Base-by-base conservation (phyloP, 148 eudicot genomes). In the Beta vulgaris region DNA sequence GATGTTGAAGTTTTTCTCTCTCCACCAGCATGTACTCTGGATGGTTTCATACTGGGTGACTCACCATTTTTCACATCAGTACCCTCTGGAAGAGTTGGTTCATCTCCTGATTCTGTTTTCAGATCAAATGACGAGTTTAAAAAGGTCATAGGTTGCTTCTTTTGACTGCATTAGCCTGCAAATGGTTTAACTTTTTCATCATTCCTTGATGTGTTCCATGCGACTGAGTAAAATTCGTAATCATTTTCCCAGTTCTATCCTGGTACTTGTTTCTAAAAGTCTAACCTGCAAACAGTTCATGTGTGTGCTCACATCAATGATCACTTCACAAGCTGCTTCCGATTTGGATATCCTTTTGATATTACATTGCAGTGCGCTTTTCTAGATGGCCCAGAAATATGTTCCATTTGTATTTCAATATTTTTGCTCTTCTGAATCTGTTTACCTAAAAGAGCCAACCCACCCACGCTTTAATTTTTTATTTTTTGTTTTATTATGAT, bases 1-100 rank as follows among this genome's bases (percentile, higher is more conserved):
- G 98, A 95, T 78, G 98, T 95, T 69, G 98, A 95, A 82, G 98
- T 95, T 80, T 95, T 95, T 76, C 97, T 95, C 74, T 90, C 98
- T 72, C 98, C 98, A 39, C 97, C 96, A 69, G 85, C 85, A 26
- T 77, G 86, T 73, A 84, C 91, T 25, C 88, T 95, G 35, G 97
- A 92, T 82, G 97, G 98, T 32, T 85, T 92, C 79, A 87, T 95
- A 90, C 73, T 95, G 51, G 97, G 98, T 6, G 96, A 88, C 76
- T 90, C 98, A 15, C 98, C 98, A 26, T 95, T 95, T 83, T 95
- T 95, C 87, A 95, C 98, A 16, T 95, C 98, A 65, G 98, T 95
- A 57, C 98, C 98, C 74, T 95, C 98, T 37, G 98, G 98, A 86
- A 86, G 98, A 82, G 98, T 95, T 75, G 98, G 98, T 76, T 81